Evolutionary conservation across 306 rosid species (phyloP).

Genomic region (Benincasa hispida): DNA sequence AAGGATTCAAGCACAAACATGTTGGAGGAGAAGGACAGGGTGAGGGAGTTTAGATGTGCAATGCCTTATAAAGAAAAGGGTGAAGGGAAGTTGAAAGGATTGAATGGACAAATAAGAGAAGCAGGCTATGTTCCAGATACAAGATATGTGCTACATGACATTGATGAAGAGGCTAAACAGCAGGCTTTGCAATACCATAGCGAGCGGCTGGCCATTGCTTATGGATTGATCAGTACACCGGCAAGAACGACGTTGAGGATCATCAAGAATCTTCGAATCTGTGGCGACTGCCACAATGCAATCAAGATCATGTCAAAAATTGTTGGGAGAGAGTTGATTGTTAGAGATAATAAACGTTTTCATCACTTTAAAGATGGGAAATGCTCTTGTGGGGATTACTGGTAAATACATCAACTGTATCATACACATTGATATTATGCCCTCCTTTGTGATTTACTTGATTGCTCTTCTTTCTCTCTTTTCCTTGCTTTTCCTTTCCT

Average conservation of each 20-base stretch:
- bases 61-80: conserved; percentile 37
- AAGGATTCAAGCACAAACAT: conserved; percentile 48
- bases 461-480: not conserved
- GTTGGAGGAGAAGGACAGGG: conserved; percentile 63
- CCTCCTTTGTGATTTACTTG: not conserved
- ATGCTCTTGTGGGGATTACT: conserved; percentile 90
- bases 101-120: conserved; percentile 75
- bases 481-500: not conserved
- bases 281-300: conserved; percentile 95
- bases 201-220: conserved; percentile 85
- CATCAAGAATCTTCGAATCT: conserved; percentile 83
- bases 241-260: conserved; percentile 91
- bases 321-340: conserved; percentile 90
- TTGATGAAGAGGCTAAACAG: conserved; percentile 81
- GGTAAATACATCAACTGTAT: conserved; percentile 26
- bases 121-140: conserved; percentile 96
- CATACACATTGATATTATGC: not conserved
- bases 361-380: conserved; percentile 84
- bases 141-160: conserved; percentile 83
- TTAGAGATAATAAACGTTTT: conserved; percentile 87
- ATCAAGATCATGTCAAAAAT: conserved; percentile 80
- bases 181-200: conserved; percentile 89
- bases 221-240: conserved; percentile 91
- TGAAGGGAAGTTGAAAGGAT: conserved; percentile 40
- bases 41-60: conserved; percentile 34